phyloP scores from a whole-genome alignment of 108 stramenopile genomes.

The Seminavis robusta region DNA sequence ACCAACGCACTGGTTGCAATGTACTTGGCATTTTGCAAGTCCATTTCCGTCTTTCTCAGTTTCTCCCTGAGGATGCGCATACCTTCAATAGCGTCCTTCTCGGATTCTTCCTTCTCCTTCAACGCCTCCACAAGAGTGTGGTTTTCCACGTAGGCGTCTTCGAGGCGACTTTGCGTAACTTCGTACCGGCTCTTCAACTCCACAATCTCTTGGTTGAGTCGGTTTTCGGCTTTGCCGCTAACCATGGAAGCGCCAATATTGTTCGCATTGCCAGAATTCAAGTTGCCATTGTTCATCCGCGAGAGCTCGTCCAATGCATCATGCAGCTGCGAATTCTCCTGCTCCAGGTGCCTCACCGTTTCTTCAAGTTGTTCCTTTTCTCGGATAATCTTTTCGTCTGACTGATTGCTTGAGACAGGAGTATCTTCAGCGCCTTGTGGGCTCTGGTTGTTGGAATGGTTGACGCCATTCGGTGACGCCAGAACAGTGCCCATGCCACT shows the following conservation, averaged over 20 bases:
- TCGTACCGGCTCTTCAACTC: constrained; percentile 49
- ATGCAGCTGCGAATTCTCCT: constrained; percentile 49
- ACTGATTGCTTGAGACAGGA: too few relatives aligned
- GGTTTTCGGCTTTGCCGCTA: constrained; percentile 13
- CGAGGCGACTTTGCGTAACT: constrained; percentile 39
- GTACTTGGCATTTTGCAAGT: constrained; percentile 54
- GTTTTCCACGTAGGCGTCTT: constrained; percentile 43
- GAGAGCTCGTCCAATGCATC: constrained; percentile 46
- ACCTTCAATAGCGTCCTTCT: constrained; percentile 18
- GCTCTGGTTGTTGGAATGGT: constrained; percentile 18
- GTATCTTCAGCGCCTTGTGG: constrained; percentile 7
- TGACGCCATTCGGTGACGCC: neutral
- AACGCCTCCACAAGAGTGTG: constrained; percentile 37
- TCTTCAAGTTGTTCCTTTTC: constrained; percentile 31
- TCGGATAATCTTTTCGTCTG: constrained; percentile 21
- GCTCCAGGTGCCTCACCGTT: constrained; percentile 37
- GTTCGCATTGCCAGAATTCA: too few relatives aligned
- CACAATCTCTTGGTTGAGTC: constrained; percentile 35
- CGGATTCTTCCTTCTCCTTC: constrained; percentile 32
- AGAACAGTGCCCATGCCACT: neutral
- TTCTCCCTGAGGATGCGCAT: constrained; percentile 9
- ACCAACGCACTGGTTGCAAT: constrained; percentile 39
- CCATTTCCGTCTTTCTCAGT: constrained; percentile 37
- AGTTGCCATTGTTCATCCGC: constrained; percentile 4
- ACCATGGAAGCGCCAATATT: neutral